Percentiles rank a stretch among this genome's conserved stretches.
phyloP scores from a whole-genome alignment of 257 asterid species.

The Solanum megistacrolobum region DNA sequence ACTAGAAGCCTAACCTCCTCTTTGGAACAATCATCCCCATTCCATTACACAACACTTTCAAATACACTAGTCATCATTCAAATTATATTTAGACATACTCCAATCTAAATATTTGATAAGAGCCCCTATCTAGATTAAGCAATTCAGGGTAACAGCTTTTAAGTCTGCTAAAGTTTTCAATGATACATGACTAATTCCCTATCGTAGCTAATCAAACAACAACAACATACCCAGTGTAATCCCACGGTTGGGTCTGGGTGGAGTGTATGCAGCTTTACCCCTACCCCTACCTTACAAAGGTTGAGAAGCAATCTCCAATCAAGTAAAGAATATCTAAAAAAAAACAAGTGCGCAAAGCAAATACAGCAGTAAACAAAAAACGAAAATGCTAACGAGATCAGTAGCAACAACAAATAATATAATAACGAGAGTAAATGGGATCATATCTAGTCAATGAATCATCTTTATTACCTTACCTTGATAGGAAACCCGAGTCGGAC shows the following conservation, averaged over 20 bases:
- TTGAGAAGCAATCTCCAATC: neutral
- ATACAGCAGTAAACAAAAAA: neutral
- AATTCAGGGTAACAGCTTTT: neutral
- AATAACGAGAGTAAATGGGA: neutral
- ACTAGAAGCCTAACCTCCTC: neutral
- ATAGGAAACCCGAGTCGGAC: neutral
- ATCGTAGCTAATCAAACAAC: neutral
- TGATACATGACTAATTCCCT: neutral
- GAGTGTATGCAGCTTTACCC: neutral
- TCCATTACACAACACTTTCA: neutral
- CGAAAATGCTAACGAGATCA: neutral
- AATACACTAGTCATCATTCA: neutral
- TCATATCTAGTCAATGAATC: neutral
- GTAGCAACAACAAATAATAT: neutral
- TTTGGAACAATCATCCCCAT: neutral
- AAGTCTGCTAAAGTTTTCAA: neutral
- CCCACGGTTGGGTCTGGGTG: neutral
- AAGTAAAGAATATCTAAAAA: neutral
- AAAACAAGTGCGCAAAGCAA: neutral
- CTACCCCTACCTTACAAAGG: neutral
- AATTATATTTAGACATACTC: neutral
- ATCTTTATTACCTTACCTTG: neutral
- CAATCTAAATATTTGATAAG: neutral
- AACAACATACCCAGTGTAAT: neutral
- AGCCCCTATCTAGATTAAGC: neutral